These are phyloP conservation scores for Colletotrichum echinochloae DNA, from an alignment of 2,329 filamentous ascomycete genomes.

Conservation along the genomic window DNA sequence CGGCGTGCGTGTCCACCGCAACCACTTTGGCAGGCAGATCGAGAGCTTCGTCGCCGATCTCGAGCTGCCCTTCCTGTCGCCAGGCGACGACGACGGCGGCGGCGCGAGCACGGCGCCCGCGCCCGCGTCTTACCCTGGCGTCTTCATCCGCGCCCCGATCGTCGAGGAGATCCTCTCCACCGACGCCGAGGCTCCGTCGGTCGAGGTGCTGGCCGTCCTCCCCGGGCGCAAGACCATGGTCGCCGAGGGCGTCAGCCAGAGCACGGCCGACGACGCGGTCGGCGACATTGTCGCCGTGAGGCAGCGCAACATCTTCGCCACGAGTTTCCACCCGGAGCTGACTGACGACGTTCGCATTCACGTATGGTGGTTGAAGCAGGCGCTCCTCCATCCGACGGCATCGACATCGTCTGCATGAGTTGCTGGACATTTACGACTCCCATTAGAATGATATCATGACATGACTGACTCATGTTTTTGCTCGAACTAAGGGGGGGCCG, in stretches of 20 bases:
- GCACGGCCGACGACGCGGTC: slow-evolving; percentile 55
- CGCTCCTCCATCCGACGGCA: slow-evolving; percentile 12
- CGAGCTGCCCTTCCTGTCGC: slow-evolving; percentile 75
- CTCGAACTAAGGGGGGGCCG: not conserved
- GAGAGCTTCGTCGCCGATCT: slow-evolving; percentile 89
- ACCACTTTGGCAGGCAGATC: slow-evolving; percentile 93
- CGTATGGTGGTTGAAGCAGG: slow-evolving; percentile 89
- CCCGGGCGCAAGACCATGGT: slow-evolving; percentile 55
- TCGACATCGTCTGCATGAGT: slow-evolving; percentile 25
- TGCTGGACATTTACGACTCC: not conserved
- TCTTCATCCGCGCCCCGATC: slow-evolving; percentile 95
- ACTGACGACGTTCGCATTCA: slow-evolving; percentile 91
- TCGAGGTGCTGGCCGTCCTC: slow-evolving; percentile 66
- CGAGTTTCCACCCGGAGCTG: slow-evolving; percentile 95
- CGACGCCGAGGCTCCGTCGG: slow-evolving; percentile 48
- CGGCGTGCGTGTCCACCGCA: slow-evolving; percentile 89
- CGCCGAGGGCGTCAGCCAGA: slow-evolving; percentile 51
- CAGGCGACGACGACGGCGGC: slow-evolving; percentile 47
- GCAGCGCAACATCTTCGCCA: slow-evolving; percentile 93
- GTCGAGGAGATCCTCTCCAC: slow-evolving; percentile 81
- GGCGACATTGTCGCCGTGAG: slow-evolving; percentile 88
- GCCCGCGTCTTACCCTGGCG: slow-evolving; percentile 74
- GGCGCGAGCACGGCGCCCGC: slow-evolving; percentile 34
- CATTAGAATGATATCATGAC: slow-evolving; percentile 4
- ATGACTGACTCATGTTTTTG: too few relatives aligned